Evolutionary conservation across 73 alveolate genomes (phyloP).

Genomic region (Breviolum minutum): DNA sequence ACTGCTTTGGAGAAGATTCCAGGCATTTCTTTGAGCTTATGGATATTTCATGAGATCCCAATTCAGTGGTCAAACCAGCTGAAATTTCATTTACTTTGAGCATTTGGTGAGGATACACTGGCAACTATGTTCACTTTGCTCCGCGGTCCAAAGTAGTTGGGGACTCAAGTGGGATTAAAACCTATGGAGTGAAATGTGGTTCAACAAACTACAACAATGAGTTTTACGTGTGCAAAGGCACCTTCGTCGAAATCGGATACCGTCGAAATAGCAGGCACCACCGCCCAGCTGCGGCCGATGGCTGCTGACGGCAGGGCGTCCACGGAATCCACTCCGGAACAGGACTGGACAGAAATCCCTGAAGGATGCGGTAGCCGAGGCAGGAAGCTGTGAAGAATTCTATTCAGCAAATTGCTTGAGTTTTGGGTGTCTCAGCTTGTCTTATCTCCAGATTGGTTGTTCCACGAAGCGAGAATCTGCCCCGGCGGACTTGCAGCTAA

Average conservation of each 20-base stretch:
- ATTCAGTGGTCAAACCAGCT: not conserved
- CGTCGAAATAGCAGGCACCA: not conserved
- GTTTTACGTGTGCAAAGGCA: not conserved
- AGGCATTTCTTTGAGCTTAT: not conserved
- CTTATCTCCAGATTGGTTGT: conserved; percentile 18
- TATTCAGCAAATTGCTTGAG: not conserved
- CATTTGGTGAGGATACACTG: conserved; percentile 28
- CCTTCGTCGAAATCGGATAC: too few species aligned
- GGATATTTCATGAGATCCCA: not conserved
- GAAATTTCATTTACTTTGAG: not conserved
- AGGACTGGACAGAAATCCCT: conserved; percentile 2
- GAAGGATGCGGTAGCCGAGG: conserved; percentile 30
- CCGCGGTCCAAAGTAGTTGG: not conserved
- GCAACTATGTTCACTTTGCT: conserved; percentile 25
- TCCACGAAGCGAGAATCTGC: not conserved
- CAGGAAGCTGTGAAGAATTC: not conserved
- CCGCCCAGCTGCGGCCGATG: conserved; percentile 58
- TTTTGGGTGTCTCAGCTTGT: not conserved
- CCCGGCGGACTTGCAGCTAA: not conserved
- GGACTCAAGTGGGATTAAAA: not conserved
- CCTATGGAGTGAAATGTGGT: not conserved
- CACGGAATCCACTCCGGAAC: conserved; percentile 39
- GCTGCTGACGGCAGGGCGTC: conserved; percentile 68
- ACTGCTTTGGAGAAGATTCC: conserved; percentile 50
- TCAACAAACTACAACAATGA: too few species aligned